These are phyloP conservation scores for Fulvia fulva DNA, from an alignment of 2,329 filamentous ascomycete species.

Conservation along the genomic window DNA sequence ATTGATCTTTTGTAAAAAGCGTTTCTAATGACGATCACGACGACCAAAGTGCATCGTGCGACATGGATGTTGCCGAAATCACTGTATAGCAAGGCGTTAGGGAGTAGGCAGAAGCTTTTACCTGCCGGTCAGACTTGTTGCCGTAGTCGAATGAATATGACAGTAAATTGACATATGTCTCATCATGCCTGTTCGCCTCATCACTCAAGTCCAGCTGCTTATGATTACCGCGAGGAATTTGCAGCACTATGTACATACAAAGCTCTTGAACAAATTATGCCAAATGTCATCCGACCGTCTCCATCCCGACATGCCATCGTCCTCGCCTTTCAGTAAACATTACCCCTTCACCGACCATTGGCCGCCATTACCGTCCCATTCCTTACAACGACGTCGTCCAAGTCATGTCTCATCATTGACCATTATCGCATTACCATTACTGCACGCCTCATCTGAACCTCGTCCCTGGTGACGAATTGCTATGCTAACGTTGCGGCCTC, in stretches of 20 bases:
- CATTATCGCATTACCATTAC: neutral
- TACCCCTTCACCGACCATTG: neutral
- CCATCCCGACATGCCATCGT: neutral
- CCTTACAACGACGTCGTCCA: neutral
- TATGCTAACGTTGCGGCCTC: too few relatives aligned
- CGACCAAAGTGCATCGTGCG: neutral
- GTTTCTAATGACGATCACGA: slow-evolving; percentile 6
- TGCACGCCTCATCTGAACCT: too few relatives aligned
- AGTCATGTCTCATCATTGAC: neutral
- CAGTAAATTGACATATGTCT: neutral
- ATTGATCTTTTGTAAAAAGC: neutral
- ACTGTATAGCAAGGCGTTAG: slow-evolving; percentile 1
- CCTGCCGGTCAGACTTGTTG: neutral
- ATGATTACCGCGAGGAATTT: too few relatives aligned
- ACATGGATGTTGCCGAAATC: neutral
- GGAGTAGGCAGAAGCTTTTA: neutral
- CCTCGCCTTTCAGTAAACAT: neutral
- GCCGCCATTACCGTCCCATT: neutral
- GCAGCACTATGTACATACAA: neutral
- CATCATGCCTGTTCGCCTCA: too few relatives aligned
- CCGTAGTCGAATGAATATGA: neutral
- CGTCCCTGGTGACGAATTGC: too few relatives aligned
- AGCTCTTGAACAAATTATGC: neutral
- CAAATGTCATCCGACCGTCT: neutral
- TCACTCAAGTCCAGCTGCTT: too few relatives aligned